These are phyloP conservation scores for Grosmannia penicillata DNA, from an alignment of 2,329 filamentous ascomycete genomes.

Conservation along the genomic window DNA sequence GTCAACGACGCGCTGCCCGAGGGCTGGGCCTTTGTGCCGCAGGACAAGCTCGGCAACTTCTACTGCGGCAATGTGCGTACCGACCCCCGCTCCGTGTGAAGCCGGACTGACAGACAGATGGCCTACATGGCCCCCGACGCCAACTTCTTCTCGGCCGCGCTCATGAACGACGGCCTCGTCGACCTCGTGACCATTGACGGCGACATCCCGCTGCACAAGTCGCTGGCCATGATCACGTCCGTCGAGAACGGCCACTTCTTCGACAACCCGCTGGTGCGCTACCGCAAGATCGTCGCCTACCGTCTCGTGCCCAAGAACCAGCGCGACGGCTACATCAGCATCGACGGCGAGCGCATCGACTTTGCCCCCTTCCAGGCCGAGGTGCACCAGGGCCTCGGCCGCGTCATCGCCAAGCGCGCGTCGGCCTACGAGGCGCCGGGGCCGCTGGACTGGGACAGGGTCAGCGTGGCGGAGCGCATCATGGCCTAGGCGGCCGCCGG, in stretches of 20 bases:
- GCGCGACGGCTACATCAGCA: constrained; percentile 71
- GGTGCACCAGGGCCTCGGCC: constrained; percentile 67
- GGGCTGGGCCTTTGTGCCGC: constrained; percentile 60
- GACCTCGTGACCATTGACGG: constrained; percentile 74
- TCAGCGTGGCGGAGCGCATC: constrained; percentile 14
- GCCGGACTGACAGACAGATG: constrained; percentile 41
- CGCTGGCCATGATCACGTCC: constrained; percentile 54
- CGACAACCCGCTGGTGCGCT: constrained; percentile 60
- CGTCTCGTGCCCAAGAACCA: constrained; percentile 63
- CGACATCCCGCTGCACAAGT: constrained; percentile 50
- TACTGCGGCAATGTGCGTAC: constrained; percentile 70
- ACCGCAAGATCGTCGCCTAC: constrained; percentile 79
- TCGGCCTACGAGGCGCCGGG: constrained; percentile 56
- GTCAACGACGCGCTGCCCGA: constrained; percentile 60
- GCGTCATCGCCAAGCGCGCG: constrained; percentile 65
- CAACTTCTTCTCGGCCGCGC: constrained; percentile 75
- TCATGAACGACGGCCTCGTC: constrained; percentile 72
- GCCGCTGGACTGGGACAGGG: constrained; percentile 33
- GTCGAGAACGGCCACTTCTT: constrained; percentile 66
- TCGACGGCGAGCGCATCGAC: constrained; percentile 78
- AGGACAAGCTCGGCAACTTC: constrained; percentile 76
- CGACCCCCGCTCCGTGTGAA: too few relatives aligned
- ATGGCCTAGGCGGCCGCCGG: too few relatives aligned
- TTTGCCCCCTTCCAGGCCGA: constrained; percentile 89
- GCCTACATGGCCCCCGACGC: constrained; percentile 76